These are phyloP conservation scores for Sinapis alba DNA, from an alignment of 441 rosid species.

Conservation along the genomic window DNA sequence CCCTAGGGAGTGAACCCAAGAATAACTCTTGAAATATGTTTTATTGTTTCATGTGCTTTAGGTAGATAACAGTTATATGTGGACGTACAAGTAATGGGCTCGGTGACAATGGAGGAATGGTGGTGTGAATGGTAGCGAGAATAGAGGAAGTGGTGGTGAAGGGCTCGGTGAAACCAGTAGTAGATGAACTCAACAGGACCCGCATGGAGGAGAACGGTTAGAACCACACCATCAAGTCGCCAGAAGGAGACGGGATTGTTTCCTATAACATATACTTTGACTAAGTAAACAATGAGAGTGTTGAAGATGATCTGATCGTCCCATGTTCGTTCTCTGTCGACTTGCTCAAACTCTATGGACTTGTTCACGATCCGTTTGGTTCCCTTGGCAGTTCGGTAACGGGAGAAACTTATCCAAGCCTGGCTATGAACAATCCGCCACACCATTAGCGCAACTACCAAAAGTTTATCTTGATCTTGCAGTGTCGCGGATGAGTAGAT, in stretches of 20 bases:
- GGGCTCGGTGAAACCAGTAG: constrained; percentile 59
- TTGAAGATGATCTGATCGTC: constrained; percentile 46
- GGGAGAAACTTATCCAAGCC: constrained; percentile 75
- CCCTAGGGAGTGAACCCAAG: too few species aligned
- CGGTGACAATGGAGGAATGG: constrained; percentile 62
- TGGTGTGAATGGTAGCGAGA: constrained; percentile 66
- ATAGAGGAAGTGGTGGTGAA: constrained; percentile 66
- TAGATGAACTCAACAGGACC: constrained; percentile 63
- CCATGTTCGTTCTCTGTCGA: constrained; percentile 83
- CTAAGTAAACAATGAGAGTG: constrained; percentile 42
- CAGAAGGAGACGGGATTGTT: constrained; percentile 42
- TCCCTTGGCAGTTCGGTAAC: constrained; percentile 75
- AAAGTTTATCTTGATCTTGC: constrained; percentile 41
- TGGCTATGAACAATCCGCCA: constrained; percentile 73
- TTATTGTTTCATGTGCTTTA: not conserved
- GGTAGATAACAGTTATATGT: not conserved
- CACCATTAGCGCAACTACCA: constrained; percentile 47
- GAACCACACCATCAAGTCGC: constrained; percentile 45
- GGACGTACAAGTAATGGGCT: constrained; percentile 56
- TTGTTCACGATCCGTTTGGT: constrained; percentile 66
- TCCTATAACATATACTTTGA: not conserved
- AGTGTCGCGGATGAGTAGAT: constrained; percentile 36
- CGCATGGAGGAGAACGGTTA: constrained; percentile 42
- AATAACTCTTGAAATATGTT: too few species aligned
- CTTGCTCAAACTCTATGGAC: constrained; percentile 80